These are phyloP conservation scores for Chaetoceros tenuissimus DNA, from an alignment of 108 stramenopile genomes.

Conservation along the genomic window DNA sequence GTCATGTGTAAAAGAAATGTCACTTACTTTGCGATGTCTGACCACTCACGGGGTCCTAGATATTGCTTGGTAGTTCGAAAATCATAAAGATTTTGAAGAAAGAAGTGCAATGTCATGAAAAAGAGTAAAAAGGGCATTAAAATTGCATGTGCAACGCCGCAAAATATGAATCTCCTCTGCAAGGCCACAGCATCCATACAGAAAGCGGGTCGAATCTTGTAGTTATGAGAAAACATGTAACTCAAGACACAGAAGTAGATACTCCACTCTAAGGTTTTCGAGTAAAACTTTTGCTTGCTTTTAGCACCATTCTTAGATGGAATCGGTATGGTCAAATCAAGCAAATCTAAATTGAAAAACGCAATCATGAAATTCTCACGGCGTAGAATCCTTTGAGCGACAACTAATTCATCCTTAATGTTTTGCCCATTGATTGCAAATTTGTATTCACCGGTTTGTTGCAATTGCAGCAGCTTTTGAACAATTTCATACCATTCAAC, in stretches of 20 bases:
- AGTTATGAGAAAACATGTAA: constrained; percentile 95
- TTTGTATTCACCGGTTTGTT: constrained; percentile 57
- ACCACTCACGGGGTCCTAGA: constrained; percentile 93
- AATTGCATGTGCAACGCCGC: constrained; percentile 83
- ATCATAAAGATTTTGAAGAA: constrained; percentile 91
- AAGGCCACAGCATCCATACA: constrained; percentile 70
- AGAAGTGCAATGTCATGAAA: constrained; percentile 89
- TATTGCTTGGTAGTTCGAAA: constrained; percentile 80
- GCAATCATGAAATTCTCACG: constrained; percentile 94
- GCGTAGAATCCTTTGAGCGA: constrained; percentile 89
- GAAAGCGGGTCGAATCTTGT: constrained; percentile 81
- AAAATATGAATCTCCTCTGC: constrained; percentile 63
- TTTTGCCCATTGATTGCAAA: constrained; percentile 33
- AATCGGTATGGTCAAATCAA: constrained; percentile 52
- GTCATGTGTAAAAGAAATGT: background rate
- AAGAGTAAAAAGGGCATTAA: constrained; percentile 91
- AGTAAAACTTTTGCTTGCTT: constrained; percentile 32
- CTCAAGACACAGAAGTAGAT: constrained; percentile 88
- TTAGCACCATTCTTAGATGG: background rate
- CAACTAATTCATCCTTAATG: constrained; percentile 47
- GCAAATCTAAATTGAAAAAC: constrained; percentile 74
- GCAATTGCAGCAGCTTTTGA: constrained; percentile 41
- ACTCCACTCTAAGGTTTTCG: constrained; percentile 78
- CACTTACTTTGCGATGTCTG: constrained; percentile 40
- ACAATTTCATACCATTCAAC: constrained; percentile 77